Base-by-base conservation (phyloP, 2,329 filamentous ascomycete species). In the Clonostachys solani region DNA sequence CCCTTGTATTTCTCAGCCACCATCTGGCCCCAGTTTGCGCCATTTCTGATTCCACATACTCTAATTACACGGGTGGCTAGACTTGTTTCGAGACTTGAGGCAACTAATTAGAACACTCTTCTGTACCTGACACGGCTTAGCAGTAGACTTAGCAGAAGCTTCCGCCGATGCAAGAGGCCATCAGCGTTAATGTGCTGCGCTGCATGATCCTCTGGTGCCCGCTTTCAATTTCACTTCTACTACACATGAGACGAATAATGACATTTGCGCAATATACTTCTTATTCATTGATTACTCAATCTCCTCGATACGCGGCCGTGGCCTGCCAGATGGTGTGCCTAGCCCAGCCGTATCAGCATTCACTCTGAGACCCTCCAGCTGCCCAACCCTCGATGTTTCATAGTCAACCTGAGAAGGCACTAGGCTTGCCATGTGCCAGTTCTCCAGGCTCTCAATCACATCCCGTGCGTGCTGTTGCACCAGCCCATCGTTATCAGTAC, bases 401-500 rank as follows among this genome's bases (percentile, higher is more conserved):
- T 47, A 48, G 50, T 53, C 54, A 44, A 59, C 49, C 42, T 54
- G 54, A 18, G 65, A 51, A 19, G 70, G 72, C 40, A 81, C 59
- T 47, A 82, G 53, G 45, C 63, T 70, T 46, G 76, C 72, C 60
- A 84, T 64, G 49, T 75, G 73, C 78, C 81, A 84, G 49, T 75
- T 79, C 54, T 83, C 76, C 50, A 90, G 58, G 43, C 79, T 84
- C 60, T 89, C 86, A 12, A 83, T 61, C n/a, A 85, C 83, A 54
- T 83, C 83, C 33, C 66, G 67, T 3, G 84, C 84, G 62, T 90
- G 85, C 54, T 83, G 75, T 51, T 75, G 75, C 12, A 88, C 86
- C 40, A 91, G 65, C 1, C 78, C 84, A 59, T 91, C 87, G 19
- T 73, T 76, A 61, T 91, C 87, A 19, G 81, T 83, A 37, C 68